Base-by-base conservation (phyloP, 1,284 basidiomycete genomes). In the Apiotrichum mycotoxinovorans region DNA sequence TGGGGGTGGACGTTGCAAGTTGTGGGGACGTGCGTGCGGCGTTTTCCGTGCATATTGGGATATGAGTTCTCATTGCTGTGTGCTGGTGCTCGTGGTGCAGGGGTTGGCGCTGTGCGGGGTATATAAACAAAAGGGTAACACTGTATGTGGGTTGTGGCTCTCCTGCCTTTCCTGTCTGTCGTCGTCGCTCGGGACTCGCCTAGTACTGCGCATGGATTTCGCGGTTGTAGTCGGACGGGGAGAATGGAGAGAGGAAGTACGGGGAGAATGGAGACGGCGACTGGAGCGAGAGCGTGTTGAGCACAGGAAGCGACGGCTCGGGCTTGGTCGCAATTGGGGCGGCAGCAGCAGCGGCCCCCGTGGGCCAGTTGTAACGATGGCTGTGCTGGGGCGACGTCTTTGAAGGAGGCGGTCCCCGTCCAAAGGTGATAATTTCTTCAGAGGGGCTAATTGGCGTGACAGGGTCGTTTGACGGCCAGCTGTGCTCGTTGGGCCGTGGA, bases 341-440 rank as follows among this genome's bases (percentile, higher is more conserved):
- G 5, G 20, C 23, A 12, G 20, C 40, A 23, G 23, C 10, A 8
- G 40, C 23, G 25, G 42, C 25, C 2, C 23, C 26, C 23, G 23
- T 17, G 15, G n/a, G 40, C 40, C 42, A 25, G 42, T 18, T 15
- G 42, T 26, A 43, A 25, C 4, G 42, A 20, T 43, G 9, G 2
- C 17, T 23, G 4, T 20, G 14, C 40, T 18, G 10, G 40, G 40
- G 8, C n/a, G 40, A 41, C n/a, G 33, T 11, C n/a, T 9, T 4
- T 10, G 44, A 10, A 25, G 26, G 30, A 11, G 17, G 27, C 9
- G 33, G 46, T 10, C 12, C 33, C 30, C n/a, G 37, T 18, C 46
- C 46, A 34, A 48, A 48, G n/a, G 46, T 48, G 22, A 48, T 48
- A 22, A 35, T 22, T 15, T 48, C 44, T 20, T 46, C 46, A 18